Evolutionary conservation across 2,329 filamentous ascomycete genomes (phyloP).

Genomic region (Trichophyton rubrum): DNA sequence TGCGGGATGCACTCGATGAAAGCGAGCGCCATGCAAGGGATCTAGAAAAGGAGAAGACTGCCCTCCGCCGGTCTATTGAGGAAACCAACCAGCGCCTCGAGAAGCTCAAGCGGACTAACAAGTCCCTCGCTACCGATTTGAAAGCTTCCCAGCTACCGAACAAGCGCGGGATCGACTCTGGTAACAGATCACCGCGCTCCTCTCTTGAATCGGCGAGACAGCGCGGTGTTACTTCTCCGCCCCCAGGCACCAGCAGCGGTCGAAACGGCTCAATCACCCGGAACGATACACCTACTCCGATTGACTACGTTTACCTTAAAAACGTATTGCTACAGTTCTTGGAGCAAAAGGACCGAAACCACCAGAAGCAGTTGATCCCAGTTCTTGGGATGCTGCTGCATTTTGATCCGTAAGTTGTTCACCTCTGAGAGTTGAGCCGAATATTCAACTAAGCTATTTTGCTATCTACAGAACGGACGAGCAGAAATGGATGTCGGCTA

Average conservation of each 20-base stretch:
- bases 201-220: constrained; percentile 44
- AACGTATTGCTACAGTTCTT: constrained; percentile 55
- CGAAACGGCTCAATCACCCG: constrained; percentile 22
- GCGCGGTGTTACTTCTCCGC: constrained; percentile 19
- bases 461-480: constrained; percentile 50
- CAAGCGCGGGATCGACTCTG: constrained; percentile 29
- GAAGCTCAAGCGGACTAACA: constrained; percentile 59
- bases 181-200: constrained; percentile 43
- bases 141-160: constrained; percentile 24
- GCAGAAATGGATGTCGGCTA: constrained; percentile 72
- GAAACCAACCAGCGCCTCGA: constrained; percentile 67
- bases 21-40: constrained; percentile 74
- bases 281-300: constrained; percentile 27
- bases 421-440: neutral
- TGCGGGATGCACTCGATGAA: constrained; percentile 71
- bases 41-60: constrained; percentile 68
- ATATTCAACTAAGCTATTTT: neutral
- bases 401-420: constrained; percentile 47
- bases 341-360: constrained; percentile 54
- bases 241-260: neutral
- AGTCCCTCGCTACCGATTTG: constrained; percentile 48
- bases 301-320: constrained; percentile 54
- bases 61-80: constrained; percentile 63
- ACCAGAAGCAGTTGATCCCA: constrained; percentile 54
- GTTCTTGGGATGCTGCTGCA: constrained; percentile 54